phyloP scores from a whole-genome alignment of 1,139 yeast species.

The Saccharomyces hybrid region DNA sequence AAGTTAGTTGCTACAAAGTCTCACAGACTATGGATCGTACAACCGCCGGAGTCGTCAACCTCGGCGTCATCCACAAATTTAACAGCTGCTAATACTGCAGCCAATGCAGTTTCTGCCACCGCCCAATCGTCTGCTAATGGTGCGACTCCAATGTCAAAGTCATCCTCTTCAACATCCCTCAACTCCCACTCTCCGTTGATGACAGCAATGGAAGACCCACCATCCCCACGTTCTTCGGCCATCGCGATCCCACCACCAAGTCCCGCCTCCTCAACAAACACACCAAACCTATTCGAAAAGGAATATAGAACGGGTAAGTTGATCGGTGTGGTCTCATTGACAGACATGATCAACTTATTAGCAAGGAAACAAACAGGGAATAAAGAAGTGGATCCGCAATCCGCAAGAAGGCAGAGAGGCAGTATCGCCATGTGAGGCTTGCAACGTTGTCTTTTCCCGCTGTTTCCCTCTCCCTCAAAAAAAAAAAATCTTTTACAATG shows the following conservation, averaged over 20 bases:
- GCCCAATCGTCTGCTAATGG: constrained; percentile 5
- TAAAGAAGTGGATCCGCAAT: constrained; percentile 68
- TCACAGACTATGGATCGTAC: constrained; percentile 90
- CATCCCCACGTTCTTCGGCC: constrained; percentile 8
- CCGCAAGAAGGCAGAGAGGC: constrained; percentile 84
- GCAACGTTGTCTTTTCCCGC: neutral
- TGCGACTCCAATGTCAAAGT: constrained; percentile 2
- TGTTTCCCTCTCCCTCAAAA: neutral
- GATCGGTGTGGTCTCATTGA: constrained; percentile 82
- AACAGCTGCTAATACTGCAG: constrained; percentile 9
- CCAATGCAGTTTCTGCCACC: constrained; percentile 5
- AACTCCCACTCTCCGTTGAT: constrained; percentile 18
- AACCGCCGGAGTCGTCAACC: constrained; percentile 34
- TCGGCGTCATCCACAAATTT: constrained; percentile 10
- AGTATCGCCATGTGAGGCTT: constrained; percentile 31
- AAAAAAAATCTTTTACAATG: neutral
- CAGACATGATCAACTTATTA: constrained; percentile 76
- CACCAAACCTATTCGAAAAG: constrained; percentile 30
- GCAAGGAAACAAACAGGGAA: constrained; percentile 57
- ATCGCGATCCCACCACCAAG: constrained; percentile 18
- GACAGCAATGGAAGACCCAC: constrained; percentile 21
- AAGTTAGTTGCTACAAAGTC: constrained; percentile 91
- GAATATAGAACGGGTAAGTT: constrained; percentile 62
- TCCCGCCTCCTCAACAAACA: constrained; percentile 11
- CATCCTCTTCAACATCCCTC: neutral